Evolutionary conservation across 2,329 filamentous ascomycete species (phyloP), one percentile per base, ranked within the genome.

Genomic region (Huntiella decipiens): DNA sequence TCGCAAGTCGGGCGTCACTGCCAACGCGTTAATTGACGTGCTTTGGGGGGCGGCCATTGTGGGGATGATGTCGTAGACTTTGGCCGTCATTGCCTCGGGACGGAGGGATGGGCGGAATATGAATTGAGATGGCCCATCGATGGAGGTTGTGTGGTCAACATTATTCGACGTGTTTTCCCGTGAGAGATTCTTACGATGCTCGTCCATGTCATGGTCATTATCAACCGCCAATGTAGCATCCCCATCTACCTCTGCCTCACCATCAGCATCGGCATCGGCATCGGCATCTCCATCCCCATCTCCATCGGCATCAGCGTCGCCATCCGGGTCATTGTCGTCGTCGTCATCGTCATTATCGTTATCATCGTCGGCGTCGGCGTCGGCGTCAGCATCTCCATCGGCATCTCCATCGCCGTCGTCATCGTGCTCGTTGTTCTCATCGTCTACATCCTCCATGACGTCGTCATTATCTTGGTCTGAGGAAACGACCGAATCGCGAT

Each of bases 11-110:
- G 86, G 87, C 0, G 91, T 98, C 31, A 91, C 79, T 17, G 86
- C 78, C 49, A 98, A 74, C 7, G 86, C 80, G 58, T 98, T 98
- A 61, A 98, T 84, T 45, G 86, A 95, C 3, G 91, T 98, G 51
- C 85, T 82, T 60, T 95, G 87, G 1, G 91, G 91, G 3, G 91
- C 91, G 2, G 91, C 91, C 64, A 96, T 96, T 16, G 91, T 96
- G 1, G 91, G 91, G 1, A 94, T 81, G 50, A 98, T 94, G 58
- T 98, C 91, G 65, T 96, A 98, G 2, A 81, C 74, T 36, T 70
- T 66, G 11, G 91, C 88, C 1, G 71, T 79, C 43, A 93, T 65
- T n/a, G 77, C 82, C 56, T 93, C 86, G 8, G 78, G 70, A 1
- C 82, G 75, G n/a, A 86, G 70, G 43, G 65, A 68, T 1, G 79